A percentile compares a stretch with the other conserved stretches of the same genome.
These are phyloP conservation scores for Gracilaria domingensis DNA, from an alignment of 23 red algal genomes.

Conservation along the genomic window DNA sequence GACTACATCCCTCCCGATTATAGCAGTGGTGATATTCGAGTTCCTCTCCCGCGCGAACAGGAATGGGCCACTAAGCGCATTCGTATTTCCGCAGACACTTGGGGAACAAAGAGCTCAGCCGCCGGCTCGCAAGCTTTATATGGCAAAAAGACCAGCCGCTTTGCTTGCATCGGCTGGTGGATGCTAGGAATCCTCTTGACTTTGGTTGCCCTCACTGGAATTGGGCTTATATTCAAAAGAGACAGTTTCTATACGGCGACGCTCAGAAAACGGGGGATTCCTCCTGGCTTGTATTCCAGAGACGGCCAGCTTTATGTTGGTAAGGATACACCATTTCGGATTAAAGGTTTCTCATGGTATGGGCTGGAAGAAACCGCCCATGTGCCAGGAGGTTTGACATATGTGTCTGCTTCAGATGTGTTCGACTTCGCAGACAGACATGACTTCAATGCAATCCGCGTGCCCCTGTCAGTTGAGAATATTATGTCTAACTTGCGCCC, in stretches of 20 bases:
- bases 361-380: constrained; percentile 39
- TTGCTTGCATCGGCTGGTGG: not conserved
- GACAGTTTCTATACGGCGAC: constrained; percentile 22
- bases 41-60: constrained; percentile 7
- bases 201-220: not conserved
- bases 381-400: constrained; percentile 34
- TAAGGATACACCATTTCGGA: constrained; percentile 46
- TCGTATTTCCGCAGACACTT: not conserved
- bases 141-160: not conserved
- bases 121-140: not conserved
- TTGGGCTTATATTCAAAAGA: constrained; percentile 16
- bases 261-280: constrained; percentile 42
- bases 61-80: constrained; percentile 5
- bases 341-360: constrained; percentile 78
- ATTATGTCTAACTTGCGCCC: constrained; percentile 35
- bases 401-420: constrained; percentile 7
- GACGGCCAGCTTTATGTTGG: constrained; percentile 60
- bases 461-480: constrained; percentile 78
- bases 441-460: constrained; percentile 68
- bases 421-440: constrained; percentile 20
- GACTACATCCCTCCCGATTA: constrained; percentile 29
- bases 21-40: constrained; percentile 1
- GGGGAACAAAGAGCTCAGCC: constrained; percentile 21
- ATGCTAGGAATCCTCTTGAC: not conserved
- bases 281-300: constrained; percentile 56